Evolutionary conservation across 164 flowering plant species (phyloP).

Genomic region (Kingdonia uniflora): DNA sequence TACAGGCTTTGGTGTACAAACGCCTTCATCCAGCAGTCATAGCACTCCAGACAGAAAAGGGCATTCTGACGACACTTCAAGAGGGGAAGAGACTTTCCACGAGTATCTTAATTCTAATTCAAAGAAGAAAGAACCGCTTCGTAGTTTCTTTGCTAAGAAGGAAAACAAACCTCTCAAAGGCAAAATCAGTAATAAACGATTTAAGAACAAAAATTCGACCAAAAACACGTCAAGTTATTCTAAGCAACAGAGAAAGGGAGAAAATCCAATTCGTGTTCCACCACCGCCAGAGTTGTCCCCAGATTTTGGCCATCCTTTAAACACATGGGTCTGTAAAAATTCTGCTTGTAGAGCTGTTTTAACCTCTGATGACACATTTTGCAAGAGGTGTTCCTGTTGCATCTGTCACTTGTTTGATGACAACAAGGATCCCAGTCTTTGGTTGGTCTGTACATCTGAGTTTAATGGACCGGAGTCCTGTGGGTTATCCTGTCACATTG

Average conservation of each 20-base stretch:
- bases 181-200: constrained; percentile 34
- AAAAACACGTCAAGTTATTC: constrained; percentile 29
- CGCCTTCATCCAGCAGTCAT: constrained; percentile 56
- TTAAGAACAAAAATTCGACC: constrained; percentile 51
- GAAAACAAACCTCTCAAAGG: constrained; percentile 32
- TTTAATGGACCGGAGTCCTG: constrained; percentile 54
- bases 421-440: constrained; percentile 98
- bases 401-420: constrained; percentile 96
- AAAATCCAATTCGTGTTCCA: constrained; percentile 49
- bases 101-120: constrained; percentile 42
- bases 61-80: constrained; percentile 41
- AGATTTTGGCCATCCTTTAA: constrained; percentile 31
- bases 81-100: constrained; percentile 47
- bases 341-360: constrained; percentile 80
- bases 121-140: constrained; percentile 45
- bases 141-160: constrained; percentile 33
- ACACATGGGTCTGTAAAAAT: constrained; percentile 84
- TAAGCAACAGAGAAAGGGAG: constrained; percentile 71
- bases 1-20: constrained; percentile 44
- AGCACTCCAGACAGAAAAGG: constrained; percentile 61
- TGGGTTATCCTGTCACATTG: constrained; percentile 93
- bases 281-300: constrained; percentile 32
- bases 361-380: constrained; percentile 77
- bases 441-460: constrained; percentile 88
- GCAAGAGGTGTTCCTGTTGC: constrained; percentile 98